Base-by-base conservation (phyloP, 345 rosid genomes). In the Draba incana region DNA sequence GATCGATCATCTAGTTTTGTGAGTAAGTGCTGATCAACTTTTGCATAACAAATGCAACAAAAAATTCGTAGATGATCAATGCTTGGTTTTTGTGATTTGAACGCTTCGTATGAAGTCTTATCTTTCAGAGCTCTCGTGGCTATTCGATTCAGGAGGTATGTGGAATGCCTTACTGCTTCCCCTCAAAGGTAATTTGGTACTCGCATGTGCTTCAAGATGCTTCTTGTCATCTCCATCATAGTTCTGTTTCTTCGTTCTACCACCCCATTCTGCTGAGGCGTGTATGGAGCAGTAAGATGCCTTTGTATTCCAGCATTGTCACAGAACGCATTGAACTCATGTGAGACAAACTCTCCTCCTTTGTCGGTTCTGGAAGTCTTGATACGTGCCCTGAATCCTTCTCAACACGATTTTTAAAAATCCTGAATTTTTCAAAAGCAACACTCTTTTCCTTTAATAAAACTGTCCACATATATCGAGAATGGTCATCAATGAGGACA, bases 271-370 rank as follows among this genome's bases (percentile, higher is more conserved):
- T 56, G 28, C 2, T 56, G 60, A 0, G 44, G 60, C 0, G 60
- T n/a, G 0, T 56, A 56, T 1, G 60, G 60, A 8, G 60, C 28
- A 0, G 60, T 56, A 1, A 56, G 9, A 0, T 53, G 58, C 0
- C 23, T 5, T 3, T n/a, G 4, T 0, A 30, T 53, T 0, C 58
- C 41, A 0, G 4, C 6, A 0, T 9, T 1, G 0, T 16, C 27
- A 0, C 60, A 55, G 1, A 30, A 55, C 0, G 10, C 1, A 0
- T 15, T 15, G 13, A 55, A 55, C 0, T 55, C 60, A 8, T 14
- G 60, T 2, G 43, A 28, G 0, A 10, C 13, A 10, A 30, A 30
- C 5, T 30, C 33, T 50, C 54, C 14, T 24, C 54, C 33, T 50
- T 14, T 50, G 5, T 50, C 11, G 1, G 20, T 53, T 28, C 38